Evolutionary conservation across 2,329 filamentous ascomycete species (phyloP).

Genomic region (Sporothrix globosa): DNA sequence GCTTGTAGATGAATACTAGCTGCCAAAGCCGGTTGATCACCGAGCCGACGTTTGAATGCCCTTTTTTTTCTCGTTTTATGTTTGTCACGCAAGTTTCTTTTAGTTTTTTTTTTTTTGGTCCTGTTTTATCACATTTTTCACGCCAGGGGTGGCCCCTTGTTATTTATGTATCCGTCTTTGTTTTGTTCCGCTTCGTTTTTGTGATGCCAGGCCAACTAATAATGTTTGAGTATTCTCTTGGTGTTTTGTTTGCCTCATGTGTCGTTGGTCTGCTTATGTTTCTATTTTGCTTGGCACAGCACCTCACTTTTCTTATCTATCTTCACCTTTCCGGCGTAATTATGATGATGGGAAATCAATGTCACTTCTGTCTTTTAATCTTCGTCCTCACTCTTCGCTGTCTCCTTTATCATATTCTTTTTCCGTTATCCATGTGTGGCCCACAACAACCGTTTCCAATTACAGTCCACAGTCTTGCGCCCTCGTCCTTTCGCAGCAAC

Average conservation of each 20-base stretch:
- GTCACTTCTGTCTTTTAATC: neutral
- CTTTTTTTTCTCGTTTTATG: neutral
- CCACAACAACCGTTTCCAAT: neutral
- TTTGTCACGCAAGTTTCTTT: neutral
- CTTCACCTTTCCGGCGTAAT: conserved; percentile 30
- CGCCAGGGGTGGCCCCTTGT: neutral
- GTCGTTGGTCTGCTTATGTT: neutral
- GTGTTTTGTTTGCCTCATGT: neutral
- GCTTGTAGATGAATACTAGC: neutral
- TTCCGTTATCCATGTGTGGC: neutral
- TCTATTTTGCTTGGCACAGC: conserved; percentile 5
- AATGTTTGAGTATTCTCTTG: conserved; percentile 3
- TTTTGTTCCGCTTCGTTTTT: neutral
- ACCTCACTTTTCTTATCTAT: neutral
- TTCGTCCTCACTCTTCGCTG: neutral
- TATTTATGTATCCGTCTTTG: neutral
- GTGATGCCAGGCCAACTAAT: conserved; percentile 14
- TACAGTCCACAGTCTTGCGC: neutral
- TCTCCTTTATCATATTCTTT: neutral
- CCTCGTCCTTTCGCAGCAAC: neutral
- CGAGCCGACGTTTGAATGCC: neutral
- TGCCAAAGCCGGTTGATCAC: neutral
- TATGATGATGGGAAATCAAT: conserved; percentile 31
- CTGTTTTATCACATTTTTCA: neutral
- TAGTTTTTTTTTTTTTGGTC: neutral